Evolutionary conservation across 2,329 filamentous ascomycete species (phyloP).

Genomic region (Elsinoe batatas): DNA sequence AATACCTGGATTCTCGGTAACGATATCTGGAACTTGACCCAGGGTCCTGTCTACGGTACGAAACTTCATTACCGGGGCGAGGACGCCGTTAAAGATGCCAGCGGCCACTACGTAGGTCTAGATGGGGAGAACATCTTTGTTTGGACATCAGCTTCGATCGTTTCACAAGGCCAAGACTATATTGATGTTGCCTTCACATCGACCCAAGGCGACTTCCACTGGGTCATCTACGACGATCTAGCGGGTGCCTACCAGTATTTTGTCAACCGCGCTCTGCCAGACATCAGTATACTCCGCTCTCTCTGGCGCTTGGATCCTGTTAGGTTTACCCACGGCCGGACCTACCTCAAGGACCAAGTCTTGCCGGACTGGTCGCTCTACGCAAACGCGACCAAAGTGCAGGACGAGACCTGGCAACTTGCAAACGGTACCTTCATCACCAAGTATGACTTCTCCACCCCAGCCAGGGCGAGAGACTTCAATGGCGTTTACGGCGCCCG

Average conservation of each 20-base stretch:
- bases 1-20: conserved; percentile 32
- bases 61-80: conserved; percentile 34
- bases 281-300: conserved; percentile 41
- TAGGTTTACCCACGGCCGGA: conserved; percentile 38
- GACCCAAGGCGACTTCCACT: conserved; percentile 41
- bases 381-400: conserved; percentile 38
- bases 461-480: conserved; percentile 32
- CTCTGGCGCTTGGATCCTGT: conserved; percentile 39
- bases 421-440: conserved; percentile 42
- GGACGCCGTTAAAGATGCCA: conserved; percentile 33
- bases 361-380: conserved; percentile 38
- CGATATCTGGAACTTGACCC: conserved; percentile 34
- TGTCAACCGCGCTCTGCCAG: conserved; percentile 40
- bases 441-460: conserved; percentile 42
- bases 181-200: conserved; percentile 42
- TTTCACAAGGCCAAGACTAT: conserved; percentile 32
- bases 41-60: conserved; percentile 29
- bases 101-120: conserved; percentile 39
- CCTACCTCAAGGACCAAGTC: conserved; percentile 36
- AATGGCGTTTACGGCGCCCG: conserved; percentile 42
- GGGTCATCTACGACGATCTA: conserved; percentile 41
- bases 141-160: conserved; percentile 39
- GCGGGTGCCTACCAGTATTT: conserved; percentile 46
- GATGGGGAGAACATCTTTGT: conserved; percentile 38
- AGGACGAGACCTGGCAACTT: conserved; percentile 45